phyloP scores from a whole-genome alignment of 768 basidiomycete genomes.

The Boletales sp. region DNA sequence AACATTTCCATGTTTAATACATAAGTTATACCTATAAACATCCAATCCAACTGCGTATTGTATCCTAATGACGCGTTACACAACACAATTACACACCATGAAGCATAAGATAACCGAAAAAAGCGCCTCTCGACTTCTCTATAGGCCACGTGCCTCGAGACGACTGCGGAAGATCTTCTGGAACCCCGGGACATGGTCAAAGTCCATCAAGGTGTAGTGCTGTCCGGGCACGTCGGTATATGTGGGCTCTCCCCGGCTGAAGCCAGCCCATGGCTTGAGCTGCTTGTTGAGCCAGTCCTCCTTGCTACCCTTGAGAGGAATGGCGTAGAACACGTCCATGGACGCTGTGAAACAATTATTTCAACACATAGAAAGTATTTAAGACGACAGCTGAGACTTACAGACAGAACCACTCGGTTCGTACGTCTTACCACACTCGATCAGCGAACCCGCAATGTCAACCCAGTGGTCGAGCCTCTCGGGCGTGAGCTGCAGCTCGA shows the following conservation, averaged over 20 bases:
- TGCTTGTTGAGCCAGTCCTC: constrained; percentile 28
- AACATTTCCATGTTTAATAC: no score
- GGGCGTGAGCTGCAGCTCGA: constrained; percentile 27
- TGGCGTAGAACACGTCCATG: constrained; percentile 27
- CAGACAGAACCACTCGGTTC: constrained; percentile 16
- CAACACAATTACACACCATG: no score
- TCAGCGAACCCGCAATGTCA: constrained; percentile 27
- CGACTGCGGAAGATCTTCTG: constrained; percentile 27
- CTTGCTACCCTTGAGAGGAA: constrained; percentile 26
- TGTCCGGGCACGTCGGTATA: constrained; percentile 27
- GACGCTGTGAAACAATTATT: not conserved
- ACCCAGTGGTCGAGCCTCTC: constrained; percentile 28
- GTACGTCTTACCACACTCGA: constrained; percentile 30
- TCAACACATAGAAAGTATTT: no score
- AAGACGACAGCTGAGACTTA: no score
- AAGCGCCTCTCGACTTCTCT: not conserved
- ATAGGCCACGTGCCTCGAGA: constrained; percentile 27
- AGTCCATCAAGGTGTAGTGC: constrained; percentile 31
- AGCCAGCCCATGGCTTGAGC: constrained; percentile 24
- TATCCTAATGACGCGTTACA: no score
- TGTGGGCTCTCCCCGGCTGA: constrained; percentile 20
- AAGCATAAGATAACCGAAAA: no score
- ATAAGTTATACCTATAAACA: no score
- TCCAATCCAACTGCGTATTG: no score
- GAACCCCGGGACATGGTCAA: constrained; percentile 28